Base-by-base conservation (phyloP, 768 basidiomycete genomes). In the Calocera cornea region DNA sequence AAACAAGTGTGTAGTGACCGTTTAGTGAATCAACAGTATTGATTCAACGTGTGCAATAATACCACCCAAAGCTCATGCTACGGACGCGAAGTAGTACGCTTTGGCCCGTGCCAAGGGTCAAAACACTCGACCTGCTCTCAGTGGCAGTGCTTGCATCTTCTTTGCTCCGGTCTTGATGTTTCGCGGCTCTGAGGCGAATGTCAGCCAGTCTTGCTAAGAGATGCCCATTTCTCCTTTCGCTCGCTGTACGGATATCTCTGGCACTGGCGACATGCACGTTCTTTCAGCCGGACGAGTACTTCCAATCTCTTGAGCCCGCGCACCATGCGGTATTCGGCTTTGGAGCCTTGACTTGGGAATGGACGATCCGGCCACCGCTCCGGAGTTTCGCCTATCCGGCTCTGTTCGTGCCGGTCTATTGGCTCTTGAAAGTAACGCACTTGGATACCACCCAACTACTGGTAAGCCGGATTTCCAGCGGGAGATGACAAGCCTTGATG, bases 251-350 rank as follows among this genome's bases (percentile, higher is more conserved):
- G 1, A 67, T 74, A 8, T 8, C 74, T 8, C 68, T 73, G 54
- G 87, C 91, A 0, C 74, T 95, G 34, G 77, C 79, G 41, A 94
- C 92, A 0, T 82, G 83, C 66, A 92, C 94, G 2, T 90, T 89
- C 78, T 98, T 98, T 75, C 95, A 97, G 75, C 94, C 97, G 10
- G 97, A 99, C 76, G 97, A 98, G 77, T 95, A 90, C 76, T 97
- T 89, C 72, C 97, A 99, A 74, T 84, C 93, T 5, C 82, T 98
- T 49, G 97, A 99, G 74, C 89, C 91, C 54, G 97, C 97, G 0
- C 90, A 98, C 75, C 82, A 81, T 67, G 77, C 87, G 47, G 91
- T 97, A 64, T 98, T 92, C 75, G 93, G 94, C 54, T 92, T 92
- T 77, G 95, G 94, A 1, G 83, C 87, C 71, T 80, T 93, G 44